These are phyloP conservation scores for Clitopilus hobsonii DNA, from an alignment of 768 basidiomycete genomes.

Conservation along the genomic window DNA sequence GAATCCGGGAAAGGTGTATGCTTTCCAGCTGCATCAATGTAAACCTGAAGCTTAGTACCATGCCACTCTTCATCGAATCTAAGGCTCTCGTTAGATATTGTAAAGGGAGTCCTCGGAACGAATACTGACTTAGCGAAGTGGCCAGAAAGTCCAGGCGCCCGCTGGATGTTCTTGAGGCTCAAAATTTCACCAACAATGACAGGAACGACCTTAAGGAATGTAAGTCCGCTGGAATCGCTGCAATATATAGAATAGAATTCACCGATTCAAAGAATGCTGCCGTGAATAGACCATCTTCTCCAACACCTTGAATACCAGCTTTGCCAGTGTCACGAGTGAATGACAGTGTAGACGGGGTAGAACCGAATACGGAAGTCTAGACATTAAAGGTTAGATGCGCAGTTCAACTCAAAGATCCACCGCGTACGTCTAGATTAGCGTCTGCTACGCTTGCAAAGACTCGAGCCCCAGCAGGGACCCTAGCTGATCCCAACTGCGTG, in stretches of 20 bases:
- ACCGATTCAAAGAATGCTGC: conserved; percentile 36
- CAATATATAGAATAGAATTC: conserved; percentile 11
- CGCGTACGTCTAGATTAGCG: conserved; percentile 37
- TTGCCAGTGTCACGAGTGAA: conserved; percentile 17
- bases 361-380: conserved; percentile 20
- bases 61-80: conserved; percentile 33
- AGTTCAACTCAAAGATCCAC: background rate
- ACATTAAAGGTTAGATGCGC: background rate
- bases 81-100: background rate
- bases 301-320: conserved; percentile 26
- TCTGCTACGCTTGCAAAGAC: conserved; percentile 31
- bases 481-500: conserved; percentile 17
- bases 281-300: conserved; percentile 27
- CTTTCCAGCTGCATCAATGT: conserved; percentile 29
- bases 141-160: conserved; percentile 34
- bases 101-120: background rate
- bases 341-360: conserved; percentile 13
- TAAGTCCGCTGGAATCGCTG: no score
- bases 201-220: conserved; percentile 42
- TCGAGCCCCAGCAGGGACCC: conserved; percentile 23
- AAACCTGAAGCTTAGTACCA: conserved; percentile 24
- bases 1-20: conserved; percentile 41
- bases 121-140: conserved; percentile 26
- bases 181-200: conserved; percentile 41
- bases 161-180: conserved; percentile 32